Evolutionary conservation across 2,329 filamentous ascomycete species (phyloP), one percentile per base, ranked within the genome.

Genomic region (Coniochaeta pulveracea): DNA sequence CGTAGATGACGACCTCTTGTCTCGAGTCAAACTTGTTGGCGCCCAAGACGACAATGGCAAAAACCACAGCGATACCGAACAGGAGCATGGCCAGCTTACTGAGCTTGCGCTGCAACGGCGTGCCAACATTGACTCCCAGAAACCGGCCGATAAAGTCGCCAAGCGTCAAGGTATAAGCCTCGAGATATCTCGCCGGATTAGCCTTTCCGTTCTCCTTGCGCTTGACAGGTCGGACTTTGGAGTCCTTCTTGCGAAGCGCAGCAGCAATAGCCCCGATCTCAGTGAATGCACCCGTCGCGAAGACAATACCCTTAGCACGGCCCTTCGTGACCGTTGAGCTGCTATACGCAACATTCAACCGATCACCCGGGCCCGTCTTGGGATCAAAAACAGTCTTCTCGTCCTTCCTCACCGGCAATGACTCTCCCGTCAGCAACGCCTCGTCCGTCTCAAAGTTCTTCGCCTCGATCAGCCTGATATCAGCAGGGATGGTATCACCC

Each of bases 51-150:
- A 60, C 60, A 33, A 61, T 50, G 15, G 57, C 57, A n/a, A 59
- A 48, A 5, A 54, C 34, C 34, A 60, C 49, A 32, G 57, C 78
- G 34, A 78, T 65, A 27, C 62, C 69, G 45, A 82, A 80, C 3
- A 82, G 64, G 4, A 76, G 54, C 22, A 80, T 65, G 16, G 78
- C 78, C 37, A 83, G 69, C 49, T 79, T 76, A 52, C 72, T 77
- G 37, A 82, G 56, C 45, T 76, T 77, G 40, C 73, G 69, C 49
- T 80, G 76, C 34, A 83, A 58, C 2, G 78, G 78, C 10, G 78
- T 82, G 28, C 78, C 77, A 26, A 71, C 51, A n/a, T 58, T 48
- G 18, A 56, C 65, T 32, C 69, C 65, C 12, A 33, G 30, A 9
- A 33, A 33, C 11, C 30, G 30, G 6, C 30, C 30, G 21, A 33